Evolutionary conservation across 2,329 filamentous ascomycete species (phyloP), one percentile per base, ranked within the genome.

Genomic region (Davidsoniella eucalypti): DNA sequence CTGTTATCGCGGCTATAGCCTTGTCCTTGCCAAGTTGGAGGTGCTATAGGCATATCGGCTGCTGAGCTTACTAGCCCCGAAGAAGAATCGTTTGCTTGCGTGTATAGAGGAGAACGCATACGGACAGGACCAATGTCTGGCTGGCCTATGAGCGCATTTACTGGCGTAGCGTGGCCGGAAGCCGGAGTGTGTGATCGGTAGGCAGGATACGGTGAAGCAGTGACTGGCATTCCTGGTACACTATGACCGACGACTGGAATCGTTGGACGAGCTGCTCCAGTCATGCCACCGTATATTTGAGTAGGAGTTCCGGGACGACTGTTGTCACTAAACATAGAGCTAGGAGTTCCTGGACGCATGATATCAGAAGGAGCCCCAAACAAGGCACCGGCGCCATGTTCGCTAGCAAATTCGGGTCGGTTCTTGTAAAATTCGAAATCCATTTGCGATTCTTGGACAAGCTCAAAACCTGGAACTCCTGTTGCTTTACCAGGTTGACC

Each of bases 381-480:
- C 5, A 81, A 68, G 29, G 77, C 75, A 18, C 83, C 84, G 4
- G 84, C 87, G 3, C 46, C 51, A 56, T 87, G 83, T 50, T 92
- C 85, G 9, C 87, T 82, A 1, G 80, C 79, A 65, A 96, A 95
- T 57, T 95, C 90, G 2, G 84, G 76, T 1, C 87, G 75, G 63
- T 94, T 82, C 65, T 94, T 95, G 71, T 81, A 96, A 65, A 87
- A 90, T 54, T 87, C 80, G 61, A 93, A 94, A 62, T 94, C 87
- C 64, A 94, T 80, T 45, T 87, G 79, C 50, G 75, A 75, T 58
- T 96, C 90, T 0, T 84, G 80, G 0, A 96, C 88, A 52, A 94
- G 79, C 64, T 96, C 90, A 63, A 95, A 95, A 0, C 87, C 86
- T 0, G 82, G 78, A 4, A 83, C 58, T 37, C 47, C 47, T 10